Conservation (phyloP, 192 early-diverging fungal genomes). For the Polychytrium aggregatum region DNA sequence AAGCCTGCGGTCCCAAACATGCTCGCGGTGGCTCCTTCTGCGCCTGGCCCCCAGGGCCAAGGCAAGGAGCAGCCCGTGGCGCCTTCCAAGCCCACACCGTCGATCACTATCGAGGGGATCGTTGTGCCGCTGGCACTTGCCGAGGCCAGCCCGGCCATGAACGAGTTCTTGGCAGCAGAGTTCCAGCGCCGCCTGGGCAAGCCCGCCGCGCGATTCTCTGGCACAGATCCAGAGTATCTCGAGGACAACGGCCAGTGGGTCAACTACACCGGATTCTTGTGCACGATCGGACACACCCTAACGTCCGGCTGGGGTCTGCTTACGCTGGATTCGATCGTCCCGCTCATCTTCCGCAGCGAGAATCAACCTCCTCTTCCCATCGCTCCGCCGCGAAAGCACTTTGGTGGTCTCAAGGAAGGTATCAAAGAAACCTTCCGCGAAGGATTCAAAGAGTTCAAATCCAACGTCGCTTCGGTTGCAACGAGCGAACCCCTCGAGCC, state of each 20-base stretch:
- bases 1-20: too few relatives aligned
- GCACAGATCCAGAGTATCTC: neutral
- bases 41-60: too few relatives aligned
- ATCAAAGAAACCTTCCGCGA: neutral
- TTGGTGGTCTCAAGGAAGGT: neutral
- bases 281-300: too few relatives aligned
- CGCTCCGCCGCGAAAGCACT: neutral
- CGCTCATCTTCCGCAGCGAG: too few relatives aligned
- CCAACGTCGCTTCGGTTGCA: neutral
- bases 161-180: conserved; percentile 4
- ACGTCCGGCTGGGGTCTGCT: conserved; percentile 62
- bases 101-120: conserved; percentile 6
- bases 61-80: too few relatives aligned
- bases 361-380: neutral
- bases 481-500: too few relatives aligned
- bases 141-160: neutral
- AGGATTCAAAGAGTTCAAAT: neutral
- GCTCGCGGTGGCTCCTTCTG: too few relatives aligned
- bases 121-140: neutral
- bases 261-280: conserved; percentile 74
- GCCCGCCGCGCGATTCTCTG: conserved; percentile 5
- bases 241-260: conserved; percentile 57
- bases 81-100: too few relatives aligned
- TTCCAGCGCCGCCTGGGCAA: neutral
- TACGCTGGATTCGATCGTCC: too few relatives aligned